These are phyloP conservation scores for Macrophomina pseudophaseolina DNA, from an alignment of 2,329 filamentous ascomycete species.

Conservation along the genomic window DNA sequence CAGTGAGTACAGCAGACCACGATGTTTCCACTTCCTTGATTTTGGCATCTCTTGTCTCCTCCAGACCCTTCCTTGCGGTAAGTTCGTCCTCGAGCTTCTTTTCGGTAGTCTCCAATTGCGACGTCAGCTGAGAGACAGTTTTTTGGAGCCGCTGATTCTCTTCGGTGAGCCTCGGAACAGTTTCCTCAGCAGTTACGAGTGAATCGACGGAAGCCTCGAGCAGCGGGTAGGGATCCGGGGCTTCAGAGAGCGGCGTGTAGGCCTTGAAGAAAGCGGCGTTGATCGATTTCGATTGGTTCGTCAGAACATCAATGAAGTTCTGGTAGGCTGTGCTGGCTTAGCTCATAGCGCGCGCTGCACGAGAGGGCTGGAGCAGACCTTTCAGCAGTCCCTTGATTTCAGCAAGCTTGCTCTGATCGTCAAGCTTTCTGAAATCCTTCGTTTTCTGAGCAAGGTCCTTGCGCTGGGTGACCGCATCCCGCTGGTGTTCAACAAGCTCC, in stretches of 20 bases:
- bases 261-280: conserved; percentile 92
- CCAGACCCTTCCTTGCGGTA: conserved; percentile 72
- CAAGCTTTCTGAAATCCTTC: conserved; percentile 94
- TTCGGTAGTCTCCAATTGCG: conserved; percentile 84
- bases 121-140: conserved; percentile 74
- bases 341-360: conserved; percentile 11
- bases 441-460: conserved; percentile 99
- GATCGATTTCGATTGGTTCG: conserved; percentile 92
- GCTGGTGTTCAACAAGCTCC: conserved; percentile 89
- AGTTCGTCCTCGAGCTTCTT: conserved; percentile 79
- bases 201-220: conserved; percentile 96
- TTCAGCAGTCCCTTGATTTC: conserved; percentile 92
- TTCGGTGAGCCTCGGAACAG: conserved; percentile 82
- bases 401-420: conserved; percentile 81
- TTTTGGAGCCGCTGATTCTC: conserved; percentile 89
- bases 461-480: conserved; percentile 92
- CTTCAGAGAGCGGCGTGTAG: conserved; percentile 93
- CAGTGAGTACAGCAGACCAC: conserved; percentile 86
- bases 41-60: conserved; percentile 76
- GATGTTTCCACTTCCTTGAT: conserved; percentile 89
- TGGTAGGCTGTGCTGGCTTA: conserved; percentile 76
- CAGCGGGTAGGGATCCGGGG: conserved; percentile 92
- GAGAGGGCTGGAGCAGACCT: conserved; percentile 57
- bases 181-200: conserved; percentile 89
- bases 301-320: conserved; percentile 93